These are phyloP conservation scores for Torulaspora franciscae DNA, from an alignment of 805 yeast genomes.

Conservation along the genomic window DNA sequence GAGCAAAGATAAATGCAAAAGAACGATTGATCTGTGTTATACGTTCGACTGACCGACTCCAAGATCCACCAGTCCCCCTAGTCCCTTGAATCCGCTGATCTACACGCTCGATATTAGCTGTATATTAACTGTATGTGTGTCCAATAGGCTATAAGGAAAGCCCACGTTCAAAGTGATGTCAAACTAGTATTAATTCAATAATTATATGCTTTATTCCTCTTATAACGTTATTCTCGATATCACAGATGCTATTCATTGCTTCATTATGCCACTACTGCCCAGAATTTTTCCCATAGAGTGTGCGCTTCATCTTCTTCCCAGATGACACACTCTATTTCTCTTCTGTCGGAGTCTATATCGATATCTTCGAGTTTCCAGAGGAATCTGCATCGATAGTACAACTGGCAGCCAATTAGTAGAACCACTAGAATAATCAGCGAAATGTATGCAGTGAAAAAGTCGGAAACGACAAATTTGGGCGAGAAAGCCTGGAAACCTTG, in stretches of 20 bases:
- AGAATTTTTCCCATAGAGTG: constrained; percentile 50
- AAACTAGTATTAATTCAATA: not conserved
- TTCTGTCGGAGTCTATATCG: constrained; percentile 60
- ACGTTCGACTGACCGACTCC: no score
- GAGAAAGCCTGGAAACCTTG: constrained; percentile 66
- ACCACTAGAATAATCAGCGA: constrained; percentile 53
- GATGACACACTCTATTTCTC: constrained; percentile 51
- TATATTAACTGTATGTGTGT: no score
- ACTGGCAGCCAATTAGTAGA: constrained; percentile 47
- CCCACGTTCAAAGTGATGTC: not conserved
- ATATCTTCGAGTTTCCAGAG: constrained; percentile 49
- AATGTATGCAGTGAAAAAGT: constrained; percentile 62
- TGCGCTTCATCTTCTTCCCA: constrained; percentile 52
- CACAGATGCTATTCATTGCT: not conserved
- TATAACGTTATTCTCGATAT: not conserved
- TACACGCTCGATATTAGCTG: no score
- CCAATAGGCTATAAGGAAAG: no score
- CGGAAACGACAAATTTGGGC: constrained; percentile 46
- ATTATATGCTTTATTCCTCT: not conserved
- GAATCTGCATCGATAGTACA: constrained; percentile 46
- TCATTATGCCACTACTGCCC: constrained; percentile 36
- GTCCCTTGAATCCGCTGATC: no score
- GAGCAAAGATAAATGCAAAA: constrained; percentile 2
- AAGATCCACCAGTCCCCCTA: no score
- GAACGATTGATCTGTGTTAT: no score